These are phyloP conservation scores for Mycena epipterygia DNA, from an alignment of 768 basidiomycete species.

Conservation along the genomic window DNA sequence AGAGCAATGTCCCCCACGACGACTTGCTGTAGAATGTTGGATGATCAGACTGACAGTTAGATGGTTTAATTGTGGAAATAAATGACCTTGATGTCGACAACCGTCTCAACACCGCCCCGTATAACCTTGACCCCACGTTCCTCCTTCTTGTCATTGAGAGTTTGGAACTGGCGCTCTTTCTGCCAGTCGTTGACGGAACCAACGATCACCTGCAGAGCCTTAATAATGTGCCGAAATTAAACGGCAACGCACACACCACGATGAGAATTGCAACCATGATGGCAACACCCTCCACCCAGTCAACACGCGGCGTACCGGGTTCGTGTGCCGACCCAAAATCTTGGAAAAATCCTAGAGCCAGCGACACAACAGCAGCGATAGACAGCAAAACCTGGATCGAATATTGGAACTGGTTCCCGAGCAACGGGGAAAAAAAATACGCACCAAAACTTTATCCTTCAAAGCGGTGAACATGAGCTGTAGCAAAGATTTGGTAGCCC, in stretches of 20 bases:
- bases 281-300: conserved; percentile 97
- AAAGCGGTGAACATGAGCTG: conserved; percentile 88
- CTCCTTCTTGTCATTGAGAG: conserved; percentile 94
- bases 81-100: conserved; percentile 85
- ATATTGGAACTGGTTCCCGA: background rate
- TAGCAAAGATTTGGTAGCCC: conserved; percentile 78
- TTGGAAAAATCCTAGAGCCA: conserved; percentile 95
- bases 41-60: conserved; percentile 30
- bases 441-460: conserved; percentile 91
- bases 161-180: conserved; percentile 96
- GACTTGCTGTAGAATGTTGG: conserved; percentile 70
- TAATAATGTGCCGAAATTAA: conserved; percentile 26
- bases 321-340: conserved; percentile 87
- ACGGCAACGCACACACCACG: conserved; percentile 63
- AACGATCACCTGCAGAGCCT: conserved; percentile 74
- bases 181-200: conserved; percentile 98
- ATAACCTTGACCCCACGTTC: conserved; percentile 92
- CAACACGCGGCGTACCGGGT: conserved; percentile 79
- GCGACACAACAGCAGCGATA: conserved; percentile 91
- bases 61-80: conserved; percentile 12
- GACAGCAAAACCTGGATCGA: conserved; percentile 82
- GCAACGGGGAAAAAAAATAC: conserved; percentile 45
- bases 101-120: conserved; percentile 75
- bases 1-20: conserved; percentile 95
- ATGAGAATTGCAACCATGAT: conserved; percentile 83